phyloP scores from a whole-genome alignment of 441 rosid species.

The Gossypium gossypioides region DNA sequence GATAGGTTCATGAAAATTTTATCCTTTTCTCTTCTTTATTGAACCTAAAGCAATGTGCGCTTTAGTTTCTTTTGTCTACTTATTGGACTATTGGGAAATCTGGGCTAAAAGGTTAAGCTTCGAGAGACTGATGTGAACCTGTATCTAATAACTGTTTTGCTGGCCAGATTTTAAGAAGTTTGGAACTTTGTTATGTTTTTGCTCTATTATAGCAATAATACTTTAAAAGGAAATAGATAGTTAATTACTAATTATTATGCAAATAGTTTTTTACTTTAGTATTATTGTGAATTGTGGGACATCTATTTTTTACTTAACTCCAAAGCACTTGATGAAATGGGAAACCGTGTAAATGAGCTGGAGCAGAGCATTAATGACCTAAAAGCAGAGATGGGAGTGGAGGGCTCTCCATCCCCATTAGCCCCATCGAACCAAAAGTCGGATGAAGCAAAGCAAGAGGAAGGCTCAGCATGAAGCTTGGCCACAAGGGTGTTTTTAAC shows the following conservation, averaged over 20 bases:
- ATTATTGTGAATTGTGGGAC: not conserved
- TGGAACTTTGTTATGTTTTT: not conserved
- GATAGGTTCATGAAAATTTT: not conserved
- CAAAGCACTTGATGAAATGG: constrained; percentile 62
- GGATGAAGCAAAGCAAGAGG: constrained; percentile 28
- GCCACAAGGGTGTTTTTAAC: constrained; percentile 9
- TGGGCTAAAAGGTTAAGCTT: not conserved
- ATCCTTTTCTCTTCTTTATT: not conserved
- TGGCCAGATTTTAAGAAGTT: not conserved
- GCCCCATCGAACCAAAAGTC: constrained; percentile 34
- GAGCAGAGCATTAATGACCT: constrained; percentile 55
- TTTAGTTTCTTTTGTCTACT: not conserved
- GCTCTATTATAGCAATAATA: not conserved
- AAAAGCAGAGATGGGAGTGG: constrained; percentile 61
- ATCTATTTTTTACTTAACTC: constrained; percentile 39
- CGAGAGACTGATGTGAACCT: not conserved
- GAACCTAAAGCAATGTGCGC: not conserved
- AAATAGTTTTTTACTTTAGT: constrained; percentile 1
- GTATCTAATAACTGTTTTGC: constrained; percentile 1
- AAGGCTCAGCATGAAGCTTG: constrained; percentile 30
- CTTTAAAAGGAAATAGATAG: not conserved
- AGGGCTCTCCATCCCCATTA: constrained; percentile 52
- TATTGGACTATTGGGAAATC: not conserved
- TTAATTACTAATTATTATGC: not conserved
- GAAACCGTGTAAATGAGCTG: constrained; percentile 54